A percentile compares a stretch with the other conserved stretches of the same genome.
Evolutionary conservation across 164 flowering plant genomes (phyloP).

Genomic region (grape (Vitis vinifera)): DNA sequence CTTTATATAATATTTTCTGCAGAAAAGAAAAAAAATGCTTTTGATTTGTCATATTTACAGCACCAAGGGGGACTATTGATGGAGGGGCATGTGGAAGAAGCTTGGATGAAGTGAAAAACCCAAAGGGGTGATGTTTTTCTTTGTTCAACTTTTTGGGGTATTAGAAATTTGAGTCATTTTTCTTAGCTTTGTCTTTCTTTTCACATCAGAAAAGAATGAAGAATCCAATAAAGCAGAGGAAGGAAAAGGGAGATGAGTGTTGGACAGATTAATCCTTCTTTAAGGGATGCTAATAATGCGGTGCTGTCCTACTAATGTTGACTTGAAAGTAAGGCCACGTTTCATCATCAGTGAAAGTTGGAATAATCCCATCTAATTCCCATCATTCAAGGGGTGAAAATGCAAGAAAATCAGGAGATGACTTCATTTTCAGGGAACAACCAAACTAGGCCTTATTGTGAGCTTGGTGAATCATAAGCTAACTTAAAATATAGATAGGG

Average conservation of each 20-base stretch:
- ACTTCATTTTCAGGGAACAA: too few species aligned
- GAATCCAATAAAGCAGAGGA: conserved; percentile 25
- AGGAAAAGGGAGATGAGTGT: conserved; percentile 5
- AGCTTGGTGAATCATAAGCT: too few species aligned
- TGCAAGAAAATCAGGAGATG: too few species aligned
- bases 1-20: background rate
- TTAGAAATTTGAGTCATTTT: background rate
- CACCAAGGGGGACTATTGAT: background rate
- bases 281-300: conserved; percentile 6
- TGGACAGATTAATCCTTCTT: conserved; percentile 15
- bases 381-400: too few species aligned
- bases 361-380: too few species aligned
- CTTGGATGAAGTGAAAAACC: background rate
- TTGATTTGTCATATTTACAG: too few species aligned
- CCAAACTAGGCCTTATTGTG: too few species aligned
- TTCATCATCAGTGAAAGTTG: too few species aligned
- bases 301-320: background rate
- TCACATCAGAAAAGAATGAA: conserved; percentile 12
- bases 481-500: too few species aligned
- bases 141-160: conserved; percentile 6
- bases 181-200: conserved; percentile 5
- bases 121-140: background rate
- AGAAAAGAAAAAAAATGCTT: background rate
- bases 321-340: background rate
- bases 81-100: too few species aligned